Conservation (phyloP, 192 early-diverging fungal species). For the Podila epigama region DNA sequence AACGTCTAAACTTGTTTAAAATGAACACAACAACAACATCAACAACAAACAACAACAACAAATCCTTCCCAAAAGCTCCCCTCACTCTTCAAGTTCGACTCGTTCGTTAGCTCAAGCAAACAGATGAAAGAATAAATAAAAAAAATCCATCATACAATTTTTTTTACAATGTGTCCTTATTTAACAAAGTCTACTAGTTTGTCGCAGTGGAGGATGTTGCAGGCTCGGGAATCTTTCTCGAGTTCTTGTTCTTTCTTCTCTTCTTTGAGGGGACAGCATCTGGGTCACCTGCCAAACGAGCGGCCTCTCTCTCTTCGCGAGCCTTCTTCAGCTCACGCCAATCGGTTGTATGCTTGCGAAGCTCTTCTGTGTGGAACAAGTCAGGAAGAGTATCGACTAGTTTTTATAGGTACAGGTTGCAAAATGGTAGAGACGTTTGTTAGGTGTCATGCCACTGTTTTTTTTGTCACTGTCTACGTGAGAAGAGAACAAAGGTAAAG, state of each 20-base stretch:
- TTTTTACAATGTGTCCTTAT: not conserved
- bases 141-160: not conserved
- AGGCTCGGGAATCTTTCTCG: conserved; percentile 41
- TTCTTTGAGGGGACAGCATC: conserved; percentile 39
- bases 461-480: too few species aligned
- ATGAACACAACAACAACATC: too few species aligned
- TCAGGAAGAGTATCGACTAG: conserved; percentile 56
- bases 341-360: conserved; percentile 55
- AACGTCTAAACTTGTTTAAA: conserved; percentile 51
- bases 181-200: not conserved
- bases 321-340: conserved; percentile 51
- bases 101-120: not conserved
- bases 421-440: too few species aligned
- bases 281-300: conserved; percentile 27
- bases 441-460: too few species aligned
- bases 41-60: too few species aligned
- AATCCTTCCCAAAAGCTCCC: not conserved
- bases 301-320: conserved; percentile 47
- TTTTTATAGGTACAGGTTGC: too few species aligned
- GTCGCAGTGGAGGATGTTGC: not conserved
- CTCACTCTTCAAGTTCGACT: not conserved
- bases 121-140: not conserved
- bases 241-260: conserved; percentile 49
- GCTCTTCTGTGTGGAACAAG: conserved; percentile 51
- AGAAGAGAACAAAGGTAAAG: too few species aligned